Evolutionary conservation across 108 stramenopile genomes (phyloP).

Genomic region (Fistulifera solaris): DNA sequence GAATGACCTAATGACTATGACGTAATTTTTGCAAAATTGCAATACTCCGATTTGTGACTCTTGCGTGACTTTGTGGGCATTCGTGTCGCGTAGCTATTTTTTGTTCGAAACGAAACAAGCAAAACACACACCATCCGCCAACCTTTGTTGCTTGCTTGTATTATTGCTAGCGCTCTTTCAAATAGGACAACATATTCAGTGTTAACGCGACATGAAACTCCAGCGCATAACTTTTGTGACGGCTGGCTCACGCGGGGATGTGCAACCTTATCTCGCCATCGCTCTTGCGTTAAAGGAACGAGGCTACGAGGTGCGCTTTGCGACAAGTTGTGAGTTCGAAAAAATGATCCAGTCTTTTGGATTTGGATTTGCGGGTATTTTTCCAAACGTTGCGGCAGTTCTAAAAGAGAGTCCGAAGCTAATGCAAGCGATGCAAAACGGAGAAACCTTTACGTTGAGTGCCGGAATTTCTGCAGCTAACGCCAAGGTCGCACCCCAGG

Average conservation of each 20-base stretch:
- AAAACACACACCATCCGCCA: too few species aligned
- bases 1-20: too few species aligned
- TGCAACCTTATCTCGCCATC: constrained; percentile 19
- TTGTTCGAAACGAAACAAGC: too few species aligned
- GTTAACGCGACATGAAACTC: not conserved
- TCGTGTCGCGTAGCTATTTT: too few species aligned
- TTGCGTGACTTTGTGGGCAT: too few species aligned
- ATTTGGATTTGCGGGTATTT: not conserved
- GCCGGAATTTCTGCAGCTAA: not conserved
- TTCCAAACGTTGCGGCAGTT: not conserved
- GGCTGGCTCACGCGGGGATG: constrained; percentile 19
- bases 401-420: not conserved
- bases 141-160: too few species aligned
- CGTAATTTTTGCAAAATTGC: too few species aligned
- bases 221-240: constrained; percentile 11
- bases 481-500: not conserved
- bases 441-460: not conserved
- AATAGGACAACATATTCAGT: too few species aligned
- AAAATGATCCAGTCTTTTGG: not conserved
- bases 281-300: constrained; percentile 7
- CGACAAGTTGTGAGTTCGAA: constrained; percentile 1
- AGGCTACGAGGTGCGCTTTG: constrained; percentile 13
- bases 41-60: too few species aligned
- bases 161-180: too few species aligned
- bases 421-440: not conserved